Percentiles rank a stretch among this genome's conserved stretches.
Conservation (phyloP, 805 yeast species). For the Starmerella apis region DNA sequence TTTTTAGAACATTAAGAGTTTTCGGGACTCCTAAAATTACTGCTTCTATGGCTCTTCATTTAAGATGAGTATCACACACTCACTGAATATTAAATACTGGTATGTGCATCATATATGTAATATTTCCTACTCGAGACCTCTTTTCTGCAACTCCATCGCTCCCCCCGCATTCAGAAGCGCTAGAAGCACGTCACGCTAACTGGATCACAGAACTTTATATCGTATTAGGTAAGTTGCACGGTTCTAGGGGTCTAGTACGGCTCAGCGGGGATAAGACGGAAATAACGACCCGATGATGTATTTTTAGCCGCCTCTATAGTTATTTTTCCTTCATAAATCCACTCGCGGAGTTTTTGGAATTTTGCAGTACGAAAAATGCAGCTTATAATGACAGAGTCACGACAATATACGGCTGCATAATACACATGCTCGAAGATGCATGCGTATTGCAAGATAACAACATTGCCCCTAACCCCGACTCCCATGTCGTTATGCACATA, state of each 20-base stretch:
- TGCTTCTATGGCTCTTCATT: neutral
- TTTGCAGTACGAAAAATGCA: too few species aligned
- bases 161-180: neutral
- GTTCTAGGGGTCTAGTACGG: neutral
- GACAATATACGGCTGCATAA: neutral
- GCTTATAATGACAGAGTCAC: neutral
- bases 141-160: too few species aligned
- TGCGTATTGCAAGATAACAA: conserved; percentile 4
- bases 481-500: conserved; percentile 1
- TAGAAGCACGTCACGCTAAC: neutral
- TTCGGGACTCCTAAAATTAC: neutral
- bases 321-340: too few species aligned
- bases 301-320: neutral
- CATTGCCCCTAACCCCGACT: neutral
- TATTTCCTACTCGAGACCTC: too few species aligned
- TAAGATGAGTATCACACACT: neutral
- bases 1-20: neutral
- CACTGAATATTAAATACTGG: too few species aligned
- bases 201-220: neutral
- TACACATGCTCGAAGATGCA: conserved; percentile 2
- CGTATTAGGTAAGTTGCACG: neutral
- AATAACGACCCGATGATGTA: neutral
- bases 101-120: too few species aligned
- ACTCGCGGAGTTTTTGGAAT: too few species aligned
- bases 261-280: neutral